A percentile compares a stretch with the other conserved stretches of the same genome.
phyloP scores from a whole-genome alignment of 768 basidiomycete species.

The Bullera alba region DNA sequence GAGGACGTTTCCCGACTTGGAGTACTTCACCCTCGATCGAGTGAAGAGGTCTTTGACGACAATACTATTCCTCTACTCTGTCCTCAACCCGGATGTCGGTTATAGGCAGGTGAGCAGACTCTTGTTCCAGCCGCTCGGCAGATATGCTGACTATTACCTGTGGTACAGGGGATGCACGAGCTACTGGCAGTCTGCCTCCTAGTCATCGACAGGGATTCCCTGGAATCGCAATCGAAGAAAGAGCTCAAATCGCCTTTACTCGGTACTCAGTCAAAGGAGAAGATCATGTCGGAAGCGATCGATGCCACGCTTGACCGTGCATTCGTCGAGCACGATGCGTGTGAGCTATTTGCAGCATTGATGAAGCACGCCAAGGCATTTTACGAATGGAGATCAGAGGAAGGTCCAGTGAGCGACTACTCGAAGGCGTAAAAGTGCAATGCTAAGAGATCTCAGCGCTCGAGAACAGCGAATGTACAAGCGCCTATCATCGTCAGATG shows the following conservation, averaged over 20 bases:
- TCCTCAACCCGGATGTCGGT: conserved; percentile 70
- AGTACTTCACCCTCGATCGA: conserved; percentile 70
- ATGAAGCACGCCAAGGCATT: conserved; percentile 76
- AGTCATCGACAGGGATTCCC: conserved; percentile 74
- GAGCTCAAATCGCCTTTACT: not conserved
- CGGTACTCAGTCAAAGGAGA: conserved; percentile 1
- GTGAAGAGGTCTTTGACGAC: conserved; percentile 76
- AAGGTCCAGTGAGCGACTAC: conserved; percentile 27
- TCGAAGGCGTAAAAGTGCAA: not conserved
- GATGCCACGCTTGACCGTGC: conserved; percentile 29
- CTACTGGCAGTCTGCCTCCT: conserved; percentile 80
- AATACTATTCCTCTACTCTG: conserved; percentile 76
- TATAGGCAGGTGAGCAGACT: conserved; percentile 62
- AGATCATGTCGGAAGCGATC: conserved; percentile 16
- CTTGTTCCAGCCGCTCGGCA: too few relatives aligned
- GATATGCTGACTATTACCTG: not conserved
- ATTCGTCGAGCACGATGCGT: conserved; percentile 63
- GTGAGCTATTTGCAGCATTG: conserved; percentile 67
- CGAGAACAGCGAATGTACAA: conserved; percentile 49
- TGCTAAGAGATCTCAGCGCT: conserved; percentile 49
- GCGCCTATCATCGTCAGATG: conserved; percentile 82
- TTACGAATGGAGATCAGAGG: conserved; percentile 52
- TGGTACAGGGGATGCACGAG: conserved; percentile 85
- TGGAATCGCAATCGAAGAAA: conserved; percentile 32
- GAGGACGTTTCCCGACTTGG: conserved; percentile 96